Percentiles rank a stretch among this genome's conserved stretches.
Evolutionary conservation across 257 asterid genomes (phyloP).

Genomic region (Capsicum baccatum): DNA sequence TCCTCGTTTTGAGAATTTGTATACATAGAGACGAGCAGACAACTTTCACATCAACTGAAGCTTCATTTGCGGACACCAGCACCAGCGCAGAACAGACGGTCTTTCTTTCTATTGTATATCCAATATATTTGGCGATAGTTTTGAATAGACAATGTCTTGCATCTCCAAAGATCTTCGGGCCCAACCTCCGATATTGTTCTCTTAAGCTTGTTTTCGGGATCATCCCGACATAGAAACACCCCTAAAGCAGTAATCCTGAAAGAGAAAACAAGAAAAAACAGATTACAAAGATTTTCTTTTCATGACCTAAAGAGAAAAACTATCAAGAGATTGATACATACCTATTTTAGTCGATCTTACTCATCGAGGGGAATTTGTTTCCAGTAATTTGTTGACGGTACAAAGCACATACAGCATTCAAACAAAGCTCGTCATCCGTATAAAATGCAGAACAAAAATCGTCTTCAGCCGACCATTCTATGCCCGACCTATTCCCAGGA

Average conservation of each 20-base stretch:
- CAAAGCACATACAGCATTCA: conserved; percentile 27
- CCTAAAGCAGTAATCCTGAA: conserved; percentile 15
- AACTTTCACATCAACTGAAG: not conserved
- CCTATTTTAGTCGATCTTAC: not conserved
- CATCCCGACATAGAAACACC: not conserved
- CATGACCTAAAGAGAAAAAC: too few species aligned
- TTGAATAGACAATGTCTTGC: not conserved
- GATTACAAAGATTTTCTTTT: not conserved
- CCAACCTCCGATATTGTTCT: conserved; percentile 10
- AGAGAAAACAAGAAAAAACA: not conserved
- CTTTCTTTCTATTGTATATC: not conserved
- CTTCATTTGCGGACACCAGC: not conserved
- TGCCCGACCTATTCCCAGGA: too few species aligned
- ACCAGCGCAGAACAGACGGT: not conserved
- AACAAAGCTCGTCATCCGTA: not conserved
- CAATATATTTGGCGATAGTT: not conserved
- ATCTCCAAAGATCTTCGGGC: not conserved
- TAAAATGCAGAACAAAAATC: too few species aligned
- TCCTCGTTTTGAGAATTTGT: too few species aligned
- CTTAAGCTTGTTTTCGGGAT: not conserved
- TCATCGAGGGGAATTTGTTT: not conserved
- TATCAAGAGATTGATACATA: not conserved
- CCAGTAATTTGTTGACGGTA: conserved; percentile 14
- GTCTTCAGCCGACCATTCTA: too few species aligned
- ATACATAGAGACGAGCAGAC: not conserved